Evolutionary conservation across 1,284 basidiomycete genomes (phyloP), one percentile per base, ranked within the genome.

Genomic region (Austroboletus rostrupii): DNA sequence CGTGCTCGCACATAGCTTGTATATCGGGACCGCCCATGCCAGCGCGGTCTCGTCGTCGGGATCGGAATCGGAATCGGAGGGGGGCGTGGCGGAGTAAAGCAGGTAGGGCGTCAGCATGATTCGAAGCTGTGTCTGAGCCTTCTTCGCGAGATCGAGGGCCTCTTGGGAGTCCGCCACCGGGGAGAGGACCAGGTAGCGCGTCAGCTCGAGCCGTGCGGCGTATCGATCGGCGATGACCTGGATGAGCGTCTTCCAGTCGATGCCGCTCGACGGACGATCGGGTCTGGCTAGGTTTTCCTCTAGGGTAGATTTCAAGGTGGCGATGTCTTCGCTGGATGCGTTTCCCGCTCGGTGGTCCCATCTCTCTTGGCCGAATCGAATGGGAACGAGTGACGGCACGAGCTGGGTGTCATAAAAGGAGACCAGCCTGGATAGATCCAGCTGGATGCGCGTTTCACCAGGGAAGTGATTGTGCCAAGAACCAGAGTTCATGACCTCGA

Each of bases 171-270:
- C 37, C 5, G 45, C 42, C 9, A 11, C 43, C 8, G 54, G 43
- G 35, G 55, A 48, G 50, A 66, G 65, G n/a, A 80, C 59, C 14
- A 74, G 57, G 53, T 72, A 60, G 3, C 56, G 66, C 2, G 71
- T 55, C 6, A 71, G 49, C 48, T 79, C 73, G 19, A 80, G 59
- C 3, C 78, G 65, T 29, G 67, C 62, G 0, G 64, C 69, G 42
- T 73, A 76, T 20, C 78, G 70, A 36, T 77, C 71, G 2, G 72
- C 64, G 5, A 77, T 60, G 23, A 72, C 65, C 20, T 67, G 67
- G 17, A 70, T 42, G 26, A 80, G 59, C 2, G 67, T 66, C 36
- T 54, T 56, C 78, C 79, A 80, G 54, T 78, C 72, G 5, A 77
- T 56, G 0, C 71, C 71, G 40, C 70, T 74, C 2, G 56, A 53